These are phyloP conservation scores for Naumovozyma castellii DNA, from an alignment of 805 yeast species.

Conservation along the genomic window DNA sequence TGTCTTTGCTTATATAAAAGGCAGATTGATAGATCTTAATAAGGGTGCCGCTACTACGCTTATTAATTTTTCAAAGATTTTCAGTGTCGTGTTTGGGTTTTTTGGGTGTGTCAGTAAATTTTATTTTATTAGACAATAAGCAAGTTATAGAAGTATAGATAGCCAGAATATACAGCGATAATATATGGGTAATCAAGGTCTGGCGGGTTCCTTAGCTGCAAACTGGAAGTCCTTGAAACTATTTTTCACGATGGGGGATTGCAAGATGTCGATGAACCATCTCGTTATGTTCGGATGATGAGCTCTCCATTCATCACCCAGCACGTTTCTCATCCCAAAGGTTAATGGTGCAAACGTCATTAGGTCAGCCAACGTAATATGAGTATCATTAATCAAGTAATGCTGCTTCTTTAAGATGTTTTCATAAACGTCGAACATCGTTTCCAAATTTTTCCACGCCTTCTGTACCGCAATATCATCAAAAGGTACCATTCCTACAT, in stretches of 20 bases:
- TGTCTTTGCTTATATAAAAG: no score
- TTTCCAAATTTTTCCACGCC: conserved; percentile 31
- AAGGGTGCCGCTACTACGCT: not conserved
- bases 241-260: conserved; percentile 2
- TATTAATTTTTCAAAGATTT: not conserved
- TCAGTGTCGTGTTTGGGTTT: not conserved
- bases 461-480: conserved; percentile 56
- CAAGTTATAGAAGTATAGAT: not conserved
- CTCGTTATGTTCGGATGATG: conserved; percentile 43
- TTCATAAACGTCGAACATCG: conserved; percentile 40
- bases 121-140: not conserved
- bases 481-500: conserved; percentile 57
- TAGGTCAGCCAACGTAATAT: conserved; percentile 32
- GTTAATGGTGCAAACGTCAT: conserved; percentile 8
- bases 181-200: no score
- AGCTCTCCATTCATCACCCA: conserved; percentile 54
- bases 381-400: conserved; percentile 55
- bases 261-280: conserved; percentile 3
- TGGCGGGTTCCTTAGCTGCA: no score
- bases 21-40: no score
- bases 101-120: conserved; percentile 1
- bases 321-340: conserved; percentile 37
- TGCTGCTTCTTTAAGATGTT: conserved; percentile 47
- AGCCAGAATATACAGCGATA: no score
- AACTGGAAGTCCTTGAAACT: conserved; percentile 1